Evolutionary conservation across 768 basidiomycete species (phyloP), one percentile per base, ranked within the genome.

Genomic region (Xerocomus spinulosus): DNA sequence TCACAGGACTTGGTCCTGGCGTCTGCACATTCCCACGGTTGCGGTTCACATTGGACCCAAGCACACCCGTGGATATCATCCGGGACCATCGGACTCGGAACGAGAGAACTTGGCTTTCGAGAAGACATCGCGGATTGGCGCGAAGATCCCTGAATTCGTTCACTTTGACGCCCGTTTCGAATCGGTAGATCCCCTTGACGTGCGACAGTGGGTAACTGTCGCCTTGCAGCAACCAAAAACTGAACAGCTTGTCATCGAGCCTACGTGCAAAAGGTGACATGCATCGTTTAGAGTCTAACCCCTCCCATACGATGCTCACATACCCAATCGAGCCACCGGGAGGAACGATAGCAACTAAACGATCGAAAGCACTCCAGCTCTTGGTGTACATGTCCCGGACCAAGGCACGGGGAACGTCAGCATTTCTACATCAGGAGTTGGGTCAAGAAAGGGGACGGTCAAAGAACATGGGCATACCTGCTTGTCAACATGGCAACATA

Each of bases 311-410:
- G 15, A 17, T 35, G 18, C 9, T 23, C 38, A 71, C 82, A 33
- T 60, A 89, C 85, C 90, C 90, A 47, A 92, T 92, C 0, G 87
- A 88, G 7, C 90, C 90, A 9, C 89, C 90, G 0, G 89, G 89
- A n/a, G 90, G 88, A 0, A 92, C 88, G 51, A 92, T 89, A 5
- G 87, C 85, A 15, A 92, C 85, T 6, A 93, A 77, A 9, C 90
- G 81, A 62, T 92, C 89, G 57, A 93, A 92, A 2, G 89, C 89
- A 61, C 87, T 89, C 90, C 91, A 92, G 54, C 86, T 89, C 68
- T 92, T 92, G 21, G 88, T 91, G 61, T 92, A 92, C 85, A 90
- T 87, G 56, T 92, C 89, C 48, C 89, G 80, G 38, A 91, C 90
- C 17, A 90, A 74, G 1, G 87, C 85, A 42, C 89, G 80, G 10